phyloP scores from a whole-genome alignment of 2,329 filamentous ascomycete species.

The Plectosphaerella sp. region DNA sequence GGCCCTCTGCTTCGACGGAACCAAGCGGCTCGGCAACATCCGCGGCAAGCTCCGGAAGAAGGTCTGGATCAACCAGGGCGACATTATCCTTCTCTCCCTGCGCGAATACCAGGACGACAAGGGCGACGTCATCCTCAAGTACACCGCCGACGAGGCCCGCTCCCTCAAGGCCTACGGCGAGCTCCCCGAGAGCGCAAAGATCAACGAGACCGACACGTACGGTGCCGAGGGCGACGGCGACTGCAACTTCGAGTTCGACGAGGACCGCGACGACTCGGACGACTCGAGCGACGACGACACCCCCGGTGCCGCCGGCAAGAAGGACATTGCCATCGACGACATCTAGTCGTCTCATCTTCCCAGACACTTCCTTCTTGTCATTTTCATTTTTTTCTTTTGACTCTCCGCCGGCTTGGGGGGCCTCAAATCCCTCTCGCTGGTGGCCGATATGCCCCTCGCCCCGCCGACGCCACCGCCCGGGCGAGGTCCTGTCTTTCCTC shows the following conservation, averaged over 20 bases:
- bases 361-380: not conserved
- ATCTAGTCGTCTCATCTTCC: conserved; percentile 55
- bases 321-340: conserved; percentile 92
- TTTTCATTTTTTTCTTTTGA: not conserved
- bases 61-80: conserved; percentile 99
- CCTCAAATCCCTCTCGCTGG: not conserved
- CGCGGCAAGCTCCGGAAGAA: conserved; percentile 99
- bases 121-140: conserved; percentile 96
- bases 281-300: conserved; percentile 49
- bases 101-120: conserved; percentile 94
- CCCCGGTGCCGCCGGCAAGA: conserved; percentile 53
- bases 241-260: conserved; percentile 98
- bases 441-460: conserved; percentile 9
- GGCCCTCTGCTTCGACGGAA: conserved; percentile 91
- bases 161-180: conserved; percentile 96
- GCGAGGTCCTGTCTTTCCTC: conserved; percentile 58
- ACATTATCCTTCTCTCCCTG: conserved; percentile 84
- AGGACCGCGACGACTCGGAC: conserved; percentile 67
- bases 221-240: conserved; percentile 90
- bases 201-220: conserved; percentile 98
- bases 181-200: conserved; percentile 95
- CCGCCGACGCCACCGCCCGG: not conserved
- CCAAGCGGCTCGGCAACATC: conserved; percentile 64
- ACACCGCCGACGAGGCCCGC: conserved; percentile 92
- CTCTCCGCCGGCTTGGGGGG: not conserved